Conservation (phyloP, 305 asterid genomes). For the Fraxinus paxiana region DNA sequence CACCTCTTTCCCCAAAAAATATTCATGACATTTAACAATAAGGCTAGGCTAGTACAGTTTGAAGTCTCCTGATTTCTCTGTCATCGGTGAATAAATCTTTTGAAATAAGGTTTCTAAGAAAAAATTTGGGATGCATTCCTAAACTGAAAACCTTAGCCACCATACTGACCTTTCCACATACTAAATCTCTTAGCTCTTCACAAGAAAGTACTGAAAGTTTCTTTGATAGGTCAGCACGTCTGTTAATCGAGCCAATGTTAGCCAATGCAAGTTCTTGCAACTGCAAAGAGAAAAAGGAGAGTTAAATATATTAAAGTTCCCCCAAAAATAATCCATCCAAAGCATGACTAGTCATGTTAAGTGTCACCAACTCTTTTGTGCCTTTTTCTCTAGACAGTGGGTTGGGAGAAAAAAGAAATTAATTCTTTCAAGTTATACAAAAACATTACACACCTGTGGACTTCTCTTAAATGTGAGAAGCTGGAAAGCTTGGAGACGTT, state of each 20-base stretch:
- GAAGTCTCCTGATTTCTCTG: background rate
- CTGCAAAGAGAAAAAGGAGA: constrained; percentile 40
- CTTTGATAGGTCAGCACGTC: constrained; percentile 81
- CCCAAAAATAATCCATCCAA: background rate
- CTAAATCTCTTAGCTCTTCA: constrained; percentile 84
- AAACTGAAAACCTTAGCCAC: constrained; percentile 13
- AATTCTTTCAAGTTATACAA: background rate
- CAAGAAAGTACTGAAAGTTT: constrained; percentile 71
- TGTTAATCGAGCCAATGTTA: constrained; percentile 79
- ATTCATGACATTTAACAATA: constrained; percentile 10
- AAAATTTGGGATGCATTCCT: background rate
- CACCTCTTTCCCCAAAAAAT: constrained; percentile 18
- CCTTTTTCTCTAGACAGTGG: background rate
- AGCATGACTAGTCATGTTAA: background rate
- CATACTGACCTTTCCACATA: constrained; percentile 72
- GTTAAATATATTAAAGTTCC: constrained; percentile 5
- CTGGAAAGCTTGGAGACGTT: constrained; percentile 91
- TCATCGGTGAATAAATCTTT: background rate
- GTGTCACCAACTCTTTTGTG: background rate
- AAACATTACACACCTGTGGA: constrained; percentile 59
- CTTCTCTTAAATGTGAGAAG: constrained; percentile 74
- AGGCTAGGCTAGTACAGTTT: constrained; percentile 13
- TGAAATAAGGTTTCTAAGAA: background rate
- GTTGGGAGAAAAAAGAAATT: background rate
- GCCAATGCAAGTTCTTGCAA: constrained; percentile 86